Evolutionary conservation across 768 basidiomycete genomes (phyloP), one percentile per base, ranked within the genome.

Genomic region (Phallus indusiatus): DNA sequence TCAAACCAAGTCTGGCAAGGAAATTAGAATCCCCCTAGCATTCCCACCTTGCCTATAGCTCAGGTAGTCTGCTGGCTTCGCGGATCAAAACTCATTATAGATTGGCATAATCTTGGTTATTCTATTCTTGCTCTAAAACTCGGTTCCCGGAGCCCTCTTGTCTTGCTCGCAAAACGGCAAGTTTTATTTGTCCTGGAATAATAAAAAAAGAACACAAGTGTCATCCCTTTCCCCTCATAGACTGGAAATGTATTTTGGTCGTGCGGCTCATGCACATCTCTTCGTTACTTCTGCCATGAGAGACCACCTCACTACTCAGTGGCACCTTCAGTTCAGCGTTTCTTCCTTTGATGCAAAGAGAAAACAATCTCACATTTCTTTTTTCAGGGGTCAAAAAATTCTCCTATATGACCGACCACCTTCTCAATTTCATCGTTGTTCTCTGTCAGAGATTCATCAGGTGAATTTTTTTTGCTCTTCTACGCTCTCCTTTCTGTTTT

Each of bases 61-160:
- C 88, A 89, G 78, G 70, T 93, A 24, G 83, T 86, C 1, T 80
- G 81, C 20, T 67, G 74, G 18, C 65, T 91, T 16, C 78, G 83
- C 17, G 86, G 88, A 2, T 86, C 86, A 64, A 91, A 89, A 65
- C 76, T 99, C 64, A 89, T 99, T 61, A 94, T 99, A 56, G 96
- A 99, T 73, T 99, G 96, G 96, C 96, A 99, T 69, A 99, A 99
- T 70, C 81, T 95, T 22, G 96, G 96, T 17, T 94, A 92, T 69
- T 95, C 85, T 63, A 93, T 98, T 50, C 81, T 99, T 52, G 88
- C 87, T 1, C 71, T 99, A 63, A 86, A 83, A 65, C 73, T 94
- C n/a, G 89, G 92, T 0, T 60, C 75, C 1, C 68, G 70, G 0
- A 89, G 93, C 68, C 69, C 76, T 0, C 77, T 94, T 61, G 91